phyloP scores from a whole-genome alignment of 176 grass and related monocot species.

The Secale cereale region DNA sequence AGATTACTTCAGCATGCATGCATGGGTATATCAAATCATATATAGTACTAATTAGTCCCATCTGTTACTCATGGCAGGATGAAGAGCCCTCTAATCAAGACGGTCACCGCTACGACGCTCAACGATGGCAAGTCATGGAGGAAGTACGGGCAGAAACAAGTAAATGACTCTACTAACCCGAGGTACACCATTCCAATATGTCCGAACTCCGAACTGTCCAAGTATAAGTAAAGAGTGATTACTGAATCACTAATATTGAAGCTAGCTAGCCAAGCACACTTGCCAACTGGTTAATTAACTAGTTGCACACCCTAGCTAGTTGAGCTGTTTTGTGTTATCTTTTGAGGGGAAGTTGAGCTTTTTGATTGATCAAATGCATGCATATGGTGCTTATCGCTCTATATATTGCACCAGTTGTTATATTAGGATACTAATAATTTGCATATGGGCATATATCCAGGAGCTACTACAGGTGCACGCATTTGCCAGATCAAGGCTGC shows the following conservation, averaged over 20 bases:
- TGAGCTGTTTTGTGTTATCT: background rate
- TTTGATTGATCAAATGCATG: background rate
- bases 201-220: background rate
- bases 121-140: constrained; percentile 64
- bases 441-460: constrained; percentile 12
- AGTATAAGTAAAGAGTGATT: background rate
- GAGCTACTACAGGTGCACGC: constrained; percentile 85
- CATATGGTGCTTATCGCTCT: background rate
- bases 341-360: background rate
- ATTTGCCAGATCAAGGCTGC: constrained; percentile 63
- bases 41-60: background rate
- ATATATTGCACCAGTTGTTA: background rate
- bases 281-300: background rate
- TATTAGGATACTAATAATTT: background rate
- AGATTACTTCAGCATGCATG: background rate
- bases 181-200: constrained; percentile 33
- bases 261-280: background rate
- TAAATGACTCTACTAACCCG: constrained; percentile 39
- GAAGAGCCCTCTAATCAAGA: constrained; percentile 32
- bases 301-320: background rate
- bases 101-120: background rate
- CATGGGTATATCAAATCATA: background rate
- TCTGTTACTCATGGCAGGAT: constrained; percentile 39
- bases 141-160: constrained; percentile 83
- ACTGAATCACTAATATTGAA: background rate